Conservation (phyloP, 192 early-diverging fungal genomes). For the Entomortierella beljakovae region DNA sequence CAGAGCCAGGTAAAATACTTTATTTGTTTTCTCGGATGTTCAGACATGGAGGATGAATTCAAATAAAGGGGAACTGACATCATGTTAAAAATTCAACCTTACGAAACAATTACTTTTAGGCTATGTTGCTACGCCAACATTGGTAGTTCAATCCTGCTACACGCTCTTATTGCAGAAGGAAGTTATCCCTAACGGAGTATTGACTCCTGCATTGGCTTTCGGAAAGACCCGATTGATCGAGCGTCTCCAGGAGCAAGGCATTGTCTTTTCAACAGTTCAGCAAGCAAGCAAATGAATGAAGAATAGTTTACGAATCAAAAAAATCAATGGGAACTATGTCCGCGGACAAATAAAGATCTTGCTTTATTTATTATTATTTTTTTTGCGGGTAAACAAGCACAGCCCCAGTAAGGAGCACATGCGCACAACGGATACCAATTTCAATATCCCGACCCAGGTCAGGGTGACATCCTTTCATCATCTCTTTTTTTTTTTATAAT, state of each 20-base stretch:
- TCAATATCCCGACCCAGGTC: too few species aligned
- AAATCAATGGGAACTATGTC: too few species aligned
- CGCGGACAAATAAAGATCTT: too few species aligned
- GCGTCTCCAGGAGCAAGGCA: constrained; percentile 59
- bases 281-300: constrained; percentile 12
- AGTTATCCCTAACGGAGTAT: constrained; percentile 59
- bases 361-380: too few species aligned
- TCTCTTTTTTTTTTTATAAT: too few species aligned
- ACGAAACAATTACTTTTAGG: constrained; percentile 20
- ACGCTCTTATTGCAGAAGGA: constrained; percentile 60
- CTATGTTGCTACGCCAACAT: constrained; percentile 73
- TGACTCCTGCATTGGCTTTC: constrained; percentile 67
- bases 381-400: too few species aligned
- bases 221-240: constrained; percentile 61
- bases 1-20: constrained; percentile 63
- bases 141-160: constrained; percentile 65
- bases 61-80: background rate
- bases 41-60: too few species aligned
- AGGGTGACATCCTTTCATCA: too few species aligned
- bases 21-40: background rate
- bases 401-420: too few species aligned
- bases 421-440: too few species aligned
- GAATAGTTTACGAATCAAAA: too few species aligned
- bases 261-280: constrained; percentile 57
- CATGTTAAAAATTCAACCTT: background rate